Evolutionary conservation across 2,329 filamentous ascomycete genomes (phyloP).

Genomic region (Xylaria sp.): DNA sequence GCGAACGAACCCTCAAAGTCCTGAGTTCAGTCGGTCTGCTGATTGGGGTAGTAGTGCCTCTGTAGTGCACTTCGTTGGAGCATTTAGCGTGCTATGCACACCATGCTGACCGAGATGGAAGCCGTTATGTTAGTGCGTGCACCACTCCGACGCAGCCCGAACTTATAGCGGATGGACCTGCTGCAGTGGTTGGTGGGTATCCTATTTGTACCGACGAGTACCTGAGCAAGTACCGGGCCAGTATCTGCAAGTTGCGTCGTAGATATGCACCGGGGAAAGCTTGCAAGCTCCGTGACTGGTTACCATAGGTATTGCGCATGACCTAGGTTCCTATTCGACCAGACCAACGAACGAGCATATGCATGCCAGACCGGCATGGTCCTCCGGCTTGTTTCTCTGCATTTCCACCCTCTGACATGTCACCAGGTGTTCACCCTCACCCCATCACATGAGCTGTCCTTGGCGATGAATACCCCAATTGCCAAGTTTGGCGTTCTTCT

Average conservation of each 20-base stretch:
- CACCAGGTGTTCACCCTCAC: conserved; percentile 16
- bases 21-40: background rate
- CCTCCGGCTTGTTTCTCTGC: background rate
- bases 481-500: conserved; percentile 3
- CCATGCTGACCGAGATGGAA: background rate
- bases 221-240: background rate
- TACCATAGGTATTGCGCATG: background rate
- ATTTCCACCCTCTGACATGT: background rate
- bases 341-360: conserved; percentile 8
- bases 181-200: background rate
- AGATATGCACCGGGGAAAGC: background rate
- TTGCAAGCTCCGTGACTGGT: background rate
- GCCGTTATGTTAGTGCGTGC: background rate
- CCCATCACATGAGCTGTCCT: conserved; percentile 24
- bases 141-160: background rate
- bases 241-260: conserved; percentile 12
- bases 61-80: background rate
- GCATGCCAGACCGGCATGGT: conserved; percentile 17
- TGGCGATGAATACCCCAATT: conserved; percentile 15
- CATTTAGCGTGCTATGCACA: background rate
- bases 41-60: background rate
- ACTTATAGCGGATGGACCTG: background rate
- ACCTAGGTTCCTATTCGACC: conserved; percentile 10
- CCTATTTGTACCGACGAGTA: background rate
- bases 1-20: background rate